These are phyloP conservation scores for Viola odorata DNA, from an alignment of 345 rosid genomes.

Conservation along the genomic window DNA sequence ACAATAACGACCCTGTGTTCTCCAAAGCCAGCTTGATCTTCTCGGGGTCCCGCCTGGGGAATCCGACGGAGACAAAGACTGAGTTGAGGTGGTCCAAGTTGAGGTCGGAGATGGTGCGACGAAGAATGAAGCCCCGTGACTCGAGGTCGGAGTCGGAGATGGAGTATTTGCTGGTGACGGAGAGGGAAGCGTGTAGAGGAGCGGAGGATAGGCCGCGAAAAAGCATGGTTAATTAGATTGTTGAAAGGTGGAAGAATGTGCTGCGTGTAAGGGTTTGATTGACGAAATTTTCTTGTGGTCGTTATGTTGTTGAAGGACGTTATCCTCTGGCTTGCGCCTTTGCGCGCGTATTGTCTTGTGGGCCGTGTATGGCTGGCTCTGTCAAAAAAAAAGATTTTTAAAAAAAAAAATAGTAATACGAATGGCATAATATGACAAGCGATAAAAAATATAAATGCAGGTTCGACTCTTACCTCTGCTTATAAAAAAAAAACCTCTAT, in stretches of 20 bases:
- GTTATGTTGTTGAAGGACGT: not conserved
- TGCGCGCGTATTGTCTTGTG: too few relatives aligned
- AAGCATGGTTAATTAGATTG: conserved; percentile 20
- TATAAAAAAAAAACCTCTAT: too few relatives aligned
- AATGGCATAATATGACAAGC: too few relatives aligned
- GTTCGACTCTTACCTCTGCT: too few relatives aligned
- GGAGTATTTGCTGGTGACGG: conserved; percentile 36
- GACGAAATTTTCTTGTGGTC: not conserved
- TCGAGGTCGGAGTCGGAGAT: conserved; percentile 60
- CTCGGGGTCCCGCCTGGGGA: conserved; percentile 75
- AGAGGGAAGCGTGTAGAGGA: conserved; percentile 21
- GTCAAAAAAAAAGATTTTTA: too few relatives aligned
- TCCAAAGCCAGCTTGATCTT: conserved; percentile 64
- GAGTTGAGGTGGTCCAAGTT: conserved; percentile 70
- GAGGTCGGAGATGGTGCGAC: conserved; percentile 49
- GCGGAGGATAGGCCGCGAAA: conserved; percentile 51
- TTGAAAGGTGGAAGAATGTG: not conserved
- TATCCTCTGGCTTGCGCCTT: too few relatives aligned
- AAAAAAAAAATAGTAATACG: too few relatives aligned
- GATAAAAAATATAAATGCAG: too few relatives aligned
- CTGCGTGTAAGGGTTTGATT: too few relatives aligned
- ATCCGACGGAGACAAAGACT: conserved; percentile 79
- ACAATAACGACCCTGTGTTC: conserved; percentile 61
- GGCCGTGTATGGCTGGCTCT: too few relatives aligned
- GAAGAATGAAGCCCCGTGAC: conserved; percentile 69